Conservation (phyloP, 225 moss, liverwort and hornwort species). For the Straminergon stramineum region DNA sequence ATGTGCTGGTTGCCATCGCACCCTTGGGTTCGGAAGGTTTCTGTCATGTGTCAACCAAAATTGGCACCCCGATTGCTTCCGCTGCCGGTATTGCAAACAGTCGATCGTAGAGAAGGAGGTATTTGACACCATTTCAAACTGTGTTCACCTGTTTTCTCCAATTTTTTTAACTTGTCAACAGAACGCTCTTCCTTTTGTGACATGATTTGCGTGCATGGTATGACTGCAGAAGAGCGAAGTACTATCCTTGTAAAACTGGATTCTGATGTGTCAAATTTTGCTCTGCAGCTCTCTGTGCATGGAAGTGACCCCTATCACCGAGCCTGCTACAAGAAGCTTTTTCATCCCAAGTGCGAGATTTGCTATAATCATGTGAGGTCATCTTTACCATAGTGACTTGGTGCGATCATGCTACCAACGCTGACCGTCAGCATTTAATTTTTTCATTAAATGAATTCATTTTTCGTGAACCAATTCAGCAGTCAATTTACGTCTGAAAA, state of each 20-base stretch:
- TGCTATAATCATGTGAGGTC: constrained; percentile 61
- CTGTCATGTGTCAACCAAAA: constrained; percentile 72
- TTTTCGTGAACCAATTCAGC: background rate
- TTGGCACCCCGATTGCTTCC: constrained; percentile 91
- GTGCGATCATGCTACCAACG: background rate
- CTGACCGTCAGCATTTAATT: background rate
- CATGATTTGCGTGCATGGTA: background rate
- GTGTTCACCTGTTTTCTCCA: background rate
- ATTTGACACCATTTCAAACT: background rate
- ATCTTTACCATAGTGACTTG: background rate
- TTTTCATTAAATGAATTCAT: background rate
- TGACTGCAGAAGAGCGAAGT: background rate
- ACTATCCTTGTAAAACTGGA: background rate
- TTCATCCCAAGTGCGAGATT: constrained; percentile 93
- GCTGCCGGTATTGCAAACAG: constrained; percentile 60
- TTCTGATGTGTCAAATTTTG: background rate
- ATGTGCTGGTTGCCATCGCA: constrained; percentile 72
- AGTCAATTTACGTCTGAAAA: background rate
- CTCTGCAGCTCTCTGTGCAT: constrained; percentile 76
- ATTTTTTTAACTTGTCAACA: background rate
- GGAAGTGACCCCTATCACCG: constrained; percentile 83
- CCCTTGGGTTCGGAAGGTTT: constrained; percentile 70
- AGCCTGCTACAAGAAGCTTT: constrained; percentile 82
- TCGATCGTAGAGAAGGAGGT: constrained; percentile 83
- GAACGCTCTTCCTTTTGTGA: background rate